Percentiles rank a stretch among this genome's conserved stretches.
phyloP scores from a whole-genome alignment of 2,329 filamentous ascomycete species.

The Daldinia sp. region DNA sequence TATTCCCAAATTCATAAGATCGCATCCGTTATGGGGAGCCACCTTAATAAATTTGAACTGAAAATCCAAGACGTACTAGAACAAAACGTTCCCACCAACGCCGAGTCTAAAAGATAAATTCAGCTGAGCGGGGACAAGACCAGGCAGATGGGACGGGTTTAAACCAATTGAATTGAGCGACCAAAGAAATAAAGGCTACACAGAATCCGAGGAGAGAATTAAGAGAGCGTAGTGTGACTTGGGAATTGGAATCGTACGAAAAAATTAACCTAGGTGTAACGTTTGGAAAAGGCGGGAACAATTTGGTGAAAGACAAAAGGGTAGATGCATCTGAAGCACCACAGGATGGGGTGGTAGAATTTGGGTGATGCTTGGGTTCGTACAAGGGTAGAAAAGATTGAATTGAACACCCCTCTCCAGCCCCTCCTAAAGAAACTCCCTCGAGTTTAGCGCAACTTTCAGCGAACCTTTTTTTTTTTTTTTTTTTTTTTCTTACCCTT shows the following conservation, averaged over 20 bases:
- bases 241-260: neutral
- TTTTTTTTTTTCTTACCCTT: neutral
- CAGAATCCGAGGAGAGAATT: neutral
- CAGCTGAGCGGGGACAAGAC: constrained; percentile 4
- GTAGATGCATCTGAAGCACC: constrained; percentile 30
- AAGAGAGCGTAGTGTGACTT: neutral
- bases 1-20: constrained; percentile 35
- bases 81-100: constrained; percentile 2
- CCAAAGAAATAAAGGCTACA: constrained; percentile 3
- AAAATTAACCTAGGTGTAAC: constrained; percentile 1
- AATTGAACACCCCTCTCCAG: neutral
- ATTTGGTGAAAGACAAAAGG: constrained; percentile 31
- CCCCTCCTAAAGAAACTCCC: constrained; percentile 3
- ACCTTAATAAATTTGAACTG: constrained; percentile 8
- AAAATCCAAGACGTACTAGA: neutral
- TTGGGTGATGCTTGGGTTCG: neutral
- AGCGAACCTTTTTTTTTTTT: constrained; percentile 1
- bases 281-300: constrained; percentile 13
- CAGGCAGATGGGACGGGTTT: neutral
- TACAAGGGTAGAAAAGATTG: neutral
- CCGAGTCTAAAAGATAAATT: neutral
- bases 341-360: constrained; percentile 20
- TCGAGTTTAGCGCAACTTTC: constrained; percentile 1
- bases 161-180: neutral
- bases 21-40: constrained; percentile 13